A percentile compares a stretch with the other conserved stretches of the same genome.
Evolutionary conservation across 306 rosid species (phyloP).

Genomic region (Corylus heterophylla): DNA sequence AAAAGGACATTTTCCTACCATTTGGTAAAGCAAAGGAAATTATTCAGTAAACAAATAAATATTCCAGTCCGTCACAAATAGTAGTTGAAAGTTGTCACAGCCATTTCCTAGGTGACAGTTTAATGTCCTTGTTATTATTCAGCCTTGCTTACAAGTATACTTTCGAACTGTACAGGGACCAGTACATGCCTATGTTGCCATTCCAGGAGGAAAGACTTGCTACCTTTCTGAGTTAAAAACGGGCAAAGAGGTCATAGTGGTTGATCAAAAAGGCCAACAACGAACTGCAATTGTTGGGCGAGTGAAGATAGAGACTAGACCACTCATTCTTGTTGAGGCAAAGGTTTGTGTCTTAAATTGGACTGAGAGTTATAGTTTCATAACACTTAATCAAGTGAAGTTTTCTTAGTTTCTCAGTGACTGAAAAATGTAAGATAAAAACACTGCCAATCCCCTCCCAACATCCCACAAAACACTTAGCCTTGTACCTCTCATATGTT

Average conservation of each 20-base stretch:
- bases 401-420: not conserved
- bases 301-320: constrained; percentile 84
- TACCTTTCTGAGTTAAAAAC: constrained; percentile 83
- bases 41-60: not conserved
- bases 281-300: constrained; percentile 79
- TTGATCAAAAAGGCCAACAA: constrained; percentile 74
- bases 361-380: not conserved
- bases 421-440: not conserved
- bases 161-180: constrained; percentile 57
- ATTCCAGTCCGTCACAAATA: not conserved
- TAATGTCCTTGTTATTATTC: not conserved
- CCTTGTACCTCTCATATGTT: not conserved
- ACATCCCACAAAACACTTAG: not conserved
- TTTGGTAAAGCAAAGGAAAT: not conserved
- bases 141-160: not conserved
- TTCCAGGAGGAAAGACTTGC: constrained; percentile 83
- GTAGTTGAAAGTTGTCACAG: not conserved
- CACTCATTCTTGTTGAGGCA: constrained; percentile 82
- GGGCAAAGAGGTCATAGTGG: constrained; percentile 83
- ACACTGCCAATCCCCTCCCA: not conserved
- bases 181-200: constrained; percentile 80
- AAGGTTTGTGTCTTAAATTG: constrained; percentile 50
- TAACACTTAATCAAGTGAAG: not conserved
- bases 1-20: not conserved
- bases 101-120: not conserved